A percentile compares a stretch with the other conserved stretches of the same genome.
These are phyloP conservation scores for Radiomyces spectabilis DNA, from an alignment of 192 early-diverging fungal species.

Conservation along the genomic window DNA sequence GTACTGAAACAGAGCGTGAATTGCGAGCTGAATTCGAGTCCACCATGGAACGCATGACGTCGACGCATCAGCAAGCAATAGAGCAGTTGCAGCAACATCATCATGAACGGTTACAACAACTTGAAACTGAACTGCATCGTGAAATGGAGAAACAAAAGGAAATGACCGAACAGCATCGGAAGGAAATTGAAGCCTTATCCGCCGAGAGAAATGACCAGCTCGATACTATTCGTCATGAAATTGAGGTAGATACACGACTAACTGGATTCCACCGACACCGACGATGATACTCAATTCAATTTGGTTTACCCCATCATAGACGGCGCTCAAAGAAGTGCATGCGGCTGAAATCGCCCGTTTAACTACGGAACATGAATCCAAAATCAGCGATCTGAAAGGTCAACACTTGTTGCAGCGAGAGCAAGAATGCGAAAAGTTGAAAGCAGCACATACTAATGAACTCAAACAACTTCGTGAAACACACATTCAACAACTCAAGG, in stretches of 20 bases:
- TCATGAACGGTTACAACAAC: slow-evolving; percentile 1
- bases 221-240: slow-evolving; percentile 1
- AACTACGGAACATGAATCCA: slow-evolving; percentile 7
- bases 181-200: slow-evolving; percentile 1
- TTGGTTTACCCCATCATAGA: too few species aligned
- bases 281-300: too few species aligned
- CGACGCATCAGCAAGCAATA: slow-evolving; percentile 13
- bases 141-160: slow-evolving; percentile 10
- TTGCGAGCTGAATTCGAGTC: slow-evolving; percentile 16
- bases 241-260: too few species aligned
- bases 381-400: slow-evolving; percentile 3
- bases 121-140: slow-evolving; percentile 2
- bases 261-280: too few species aligned
- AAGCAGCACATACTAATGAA: background rate
- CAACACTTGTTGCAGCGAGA: slow-evolving; percentile 12
- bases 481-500: too few species aligned
- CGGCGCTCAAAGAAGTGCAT: slow-evolving; percentile 8
- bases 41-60: slow-evolving; percentile 8
- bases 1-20: slow-evolving; percentile 11
- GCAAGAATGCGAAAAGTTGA: background rate
- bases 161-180: background rate
- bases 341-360: slow-evolving; percentile 1
- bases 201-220: slow-evolving; percentile 1
- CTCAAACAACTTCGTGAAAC: background rate
- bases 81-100: slow-evolving; percentile 15